Evolutionary conservation across 495 filamentous ascomycete genomes (phyloP), one percentile per base, ranked within the genome.

Genomic region (Bathelium albidoporum): DNA sequence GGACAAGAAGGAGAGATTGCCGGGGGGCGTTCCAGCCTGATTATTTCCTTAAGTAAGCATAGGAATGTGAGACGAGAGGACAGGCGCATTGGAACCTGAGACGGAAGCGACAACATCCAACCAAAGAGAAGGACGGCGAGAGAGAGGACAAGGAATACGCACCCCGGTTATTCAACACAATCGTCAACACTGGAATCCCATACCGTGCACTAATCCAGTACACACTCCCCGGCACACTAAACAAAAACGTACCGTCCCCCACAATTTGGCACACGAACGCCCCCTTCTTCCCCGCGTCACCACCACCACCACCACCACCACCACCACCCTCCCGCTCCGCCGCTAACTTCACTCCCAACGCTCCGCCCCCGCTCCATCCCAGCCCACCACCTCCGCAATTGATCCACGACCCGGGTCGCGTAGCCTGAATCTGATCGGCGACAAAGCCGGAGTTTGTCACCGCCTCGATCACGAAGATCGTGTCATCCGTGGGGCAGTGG

Each of bases 341-440:
- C 4, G 91, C 93, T 28, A 97, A 81, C 73, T 96, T 96, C 72
- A 96, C 90, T 18, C 93, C 93, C 2, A 76, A 74, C 1, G 89
- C 84, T 62, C 83, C 93, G 52, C 93, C 93, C 24, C 93, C 93
- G n/a, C 88, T 93, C 93, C 93, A 97, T 22, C 93, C 93, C 0
- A 97, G 80, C 2, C 93, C 93, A 39, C 93, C 93, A 34, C 92
- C 93, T 16, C 93, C 93, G 72, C 92, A 97, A 77, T 95, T 96
- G 70, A 96, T 86, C 87, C 90, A 94, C 9, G 85, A 86, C 4
- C 91, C 89, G 0, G 91, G 92, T 1, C 85, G 65, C 16, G 83
- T 88, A 12, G 87, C 85, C 70, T 84, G 83, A n/a, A 97, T 71
- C 66, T 90, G 87, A 68, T 97, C 90, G 24, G 90, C 85, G 16